phyloP scores from a whole-genome alignment of 768 basidiomycete genomes.

The Sistotremastrum niveocremeum region DNA sequence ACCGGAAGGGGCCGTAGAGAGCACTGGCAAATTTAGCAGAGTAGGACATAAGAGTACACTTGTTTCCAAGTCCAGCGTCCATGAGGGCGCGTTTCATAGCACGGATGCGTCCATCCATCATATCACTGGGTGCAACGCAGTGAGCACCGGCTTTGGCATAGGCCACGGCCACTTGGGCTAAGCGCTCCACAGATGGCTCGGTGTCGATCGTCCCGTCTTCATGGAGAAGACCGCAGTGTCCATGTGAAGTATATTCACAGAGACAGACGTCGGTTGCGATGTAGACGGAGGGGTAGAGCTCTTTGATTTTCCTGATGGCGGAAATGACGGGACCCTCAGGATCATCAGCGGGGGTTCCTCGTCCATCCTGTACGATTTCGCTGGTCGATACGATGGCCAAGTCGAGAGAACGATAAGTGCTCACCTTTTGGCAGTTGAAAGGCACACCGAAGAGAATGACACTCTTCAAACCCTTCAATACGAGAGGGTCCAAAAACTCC shows the following conservation, averaged over 20 bases:
- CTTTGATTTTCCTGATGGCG: slow-evolving; percentile 68
- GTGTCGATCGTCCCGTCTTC: slow-evolving; percentile 67
- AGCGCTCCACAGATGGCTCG: slow-evolving; percentile 66
- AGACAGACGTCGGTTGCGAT: slow-evolving; percentile 94
- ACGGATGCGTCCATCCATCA: slow-evolving; percentile 96
- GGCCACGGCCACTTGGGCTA: slow-evolving; percentile 82
- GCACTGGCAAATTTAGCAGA: slow-evolving; percentile 95
- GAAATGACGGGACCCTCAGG: slow-evolving; percentile 83
- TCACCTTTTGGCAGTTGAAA: slow-evolving; percentile 61
- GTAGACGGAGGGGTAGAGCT: slow-evolving; percentile 72
- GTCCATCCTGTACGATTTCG: slow-evolving; percentile 43
- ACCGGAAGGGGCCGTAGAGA: slow-evolving; percentile 95
- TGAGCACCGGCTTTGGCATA: slow-evolving; percentile 96
- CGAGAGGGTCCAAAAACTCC: slow-evolving; percentile 73
- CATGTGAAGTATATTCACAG: slow-evolving; percentile 99
- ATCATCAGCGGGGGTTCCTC: slow-evolving; percentile 86
- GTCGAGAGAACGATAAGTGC: slow-evolving; percentile 2
- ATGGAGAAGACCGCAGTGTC: slow-evolving; percentile 82
- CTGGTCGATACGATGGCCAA: neutral
- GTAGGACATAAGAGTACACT: slow-evolving; percentile 90
- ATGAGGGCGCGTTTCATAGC: slow-evolving; percentile 82
- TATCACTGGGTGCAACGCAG: slow-evolving; percentile 96
- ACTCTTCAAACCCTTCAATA: slow-evolving; percentile 78
- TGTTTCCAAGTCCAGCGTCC: slow-evolving; percentile 72
- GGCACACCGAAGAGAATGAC: slow-evolving; percentile 96